Base-by-base conservation (phyloP, 345 rosid species). In the Eucalyptus pauciflora region DNA sequence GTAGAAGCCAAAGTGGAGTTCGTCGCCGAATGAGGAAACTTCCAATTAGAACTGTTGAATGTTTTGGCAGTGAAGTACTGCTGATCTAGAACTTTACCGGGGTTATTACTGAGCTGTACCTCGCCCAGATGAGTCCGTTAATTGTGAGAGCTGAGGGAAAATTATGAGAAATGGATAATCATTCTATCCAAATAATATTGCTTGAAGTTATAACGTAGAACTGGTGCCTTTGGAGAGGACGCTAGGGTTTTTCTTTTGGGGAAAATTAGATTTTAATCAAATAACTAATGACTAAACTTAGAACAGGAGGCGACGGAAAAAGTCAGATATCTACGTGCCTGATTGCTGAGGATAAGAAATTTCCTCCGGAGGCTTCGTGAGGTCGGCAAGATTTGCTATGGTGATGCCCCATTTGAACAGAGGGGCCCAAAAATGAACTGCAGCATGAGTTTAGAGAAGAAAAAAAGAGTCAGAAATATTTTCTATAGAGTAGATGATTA, bases 351-450 rank as follows among this genome's bases (percentile, higher is more conserved):
- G 91, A 67, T 88, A 88, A 20, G 91, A 90, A 52, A 90, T 41
- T 46, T 41, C 58, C 17, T 88, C 89, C 33, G 69, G 13, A 71
- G 81, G 45, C 25, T 33, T 71, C 81, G 51, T 58, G 86, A 51
- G 45, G 48, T 86, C 87, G 15, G 46, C 7, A 50, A 90, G 67
- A 51, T 90, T 90, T 79, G 92, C 92, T 76, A 88, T 87, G 51
- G 76, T 79, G 45, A 89, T 24, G 15, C 92, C 90, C 90, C 90
- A 90, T 87, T 90, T 90, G 17, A 90, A 88, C 4, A 88, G 69
- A 46, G 92, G 89, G 33, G 92, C 92, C 92, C 89, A 89, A 50
- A 91, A 91, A 86, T 85, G 90, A 87, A 89, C 88, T 58, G 76
- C 45, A 86, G 58, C 87, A 86, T 46, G 51, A 29, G 58, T 86